Evolutionary conservation across 768 basidiomycete genomes (phyloP).

Genomic region (Floccularia luteovirens): DNA sequence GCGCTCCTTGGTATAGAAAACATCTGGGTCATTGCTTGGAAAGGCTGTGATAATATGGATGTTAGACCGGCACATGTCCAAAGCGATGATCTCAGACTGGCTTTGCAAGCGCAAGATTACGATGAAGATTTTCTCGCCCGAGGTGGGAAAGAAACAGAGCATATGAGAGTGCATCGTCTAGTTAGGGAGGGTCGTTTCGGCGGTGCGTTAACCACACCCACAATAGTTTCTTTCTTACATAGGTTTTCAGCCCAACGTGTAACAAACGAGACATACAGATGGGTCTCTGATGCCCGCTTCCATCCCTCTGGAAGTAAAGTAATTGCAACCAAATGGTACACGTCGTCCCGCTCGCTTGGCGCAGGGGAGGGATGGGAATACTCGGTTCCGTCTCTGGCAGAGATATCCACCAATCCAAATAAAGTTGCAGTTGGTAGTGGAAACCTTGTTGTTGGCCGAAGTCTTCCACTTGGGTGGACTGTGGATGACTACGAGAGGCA

Average conservation of each 20-base stretch:
- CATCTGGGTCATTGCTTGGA: slow-evolving; percentile 65
- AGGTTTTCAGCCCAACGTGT: slow-evolving; percentile 31
- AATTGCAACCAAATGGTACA: slow-evolving; percentile 78
- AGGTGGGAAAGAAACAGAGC: slow-evolving; percentile 43
- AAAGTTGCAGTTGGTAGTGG: slow-evolving; percentile 37
- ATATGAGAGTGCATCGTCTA: slow-evolving; percentile 40
- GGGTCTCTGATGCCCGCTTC: slow-evolving; percentile 63
- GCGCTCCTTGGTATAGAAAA: slow-evolving; percentile 69
- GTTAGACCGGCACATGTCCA: slow-evolving; percentile 25
- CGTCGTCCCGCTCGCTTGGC: slow-evolving; percentile 51
- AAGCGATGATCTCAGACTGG: slow-evolving; percentile 22
- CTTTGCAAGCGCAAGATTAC: slow-evolving; percentile 23
- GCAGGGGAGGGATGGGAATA: slow-evolving; percentile 75
- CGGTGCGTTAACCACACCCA: slow-evolving; percentile 23
- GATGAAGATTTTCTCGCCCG: slow-evolving; percentile 40
- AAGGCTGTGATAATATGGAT: slow-evolving; percentile 56
- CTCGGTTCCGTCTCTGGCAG: slow-evolving; percentile 34
- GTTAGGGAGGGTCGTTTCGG: slow-evolving; percentile 47
- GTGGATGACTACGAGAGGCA: slow-evolving; percentile 53
- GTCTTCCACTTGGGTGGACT: slow-evolving; percentile 55
- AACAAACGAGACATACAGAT: slow-evolving; percentile 72
- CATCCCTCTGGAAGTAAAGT: slow-evolving; percentile 57
- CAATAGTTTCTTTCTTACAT: background rate
- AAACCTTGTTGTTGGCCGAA: slow-evolving; percentile 44
- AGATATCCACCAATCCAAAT: slow-evolving; percentile 12